Conservation (phyloP, 805 yeast genomes). For the Lipomyces oligophaga region DNA sequence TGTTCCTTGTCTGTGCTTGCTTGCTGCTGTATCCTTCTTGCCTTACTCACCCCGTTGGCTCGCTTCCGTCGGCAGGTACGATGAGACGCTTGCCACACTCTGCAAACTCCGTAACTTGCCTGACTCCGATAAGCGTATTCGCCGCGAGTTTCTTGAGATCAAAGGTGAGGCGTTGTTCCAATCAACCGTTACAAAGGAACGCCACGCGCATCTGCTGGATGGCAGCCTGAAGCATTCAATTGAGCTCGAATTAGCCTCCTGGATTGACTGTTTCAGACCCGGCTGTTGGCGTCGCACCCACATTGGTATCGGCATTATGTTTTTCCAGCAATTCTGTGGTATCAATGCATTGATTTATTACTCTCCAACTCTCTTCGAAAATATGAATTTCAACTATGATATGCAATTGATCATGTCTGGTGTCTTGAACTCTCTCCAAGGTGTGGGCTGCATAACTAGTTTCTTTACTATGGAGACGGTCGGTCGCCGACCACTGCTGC, state of each 20-base stretch:
- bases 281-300: slow-evolving; percentile 49
- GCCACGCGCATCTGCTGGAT: too few relatives aligned
- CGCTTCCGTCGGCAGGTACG: slow-evolving; percentile 53
- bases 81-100: slow-evolving; percentile 55
- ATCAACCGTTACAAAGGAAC: too few relatives aligned
- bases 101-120: too few relatives aligned
- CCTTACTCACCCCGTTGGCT: slow-evolving; percentile 68
- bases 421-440: slow-evolving; percentile 56
- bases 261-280: slow-evolving; percentile 51
- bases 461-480: slow-evolving; percentile 55
- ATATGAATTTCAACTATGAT: slow-evolving; percentile 35
- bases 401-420: slow-evolving; percentile 53
- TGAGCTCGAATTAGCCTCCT: too few relatives aligned
- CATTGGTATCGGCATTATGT: slow-evolving; percentile 52
- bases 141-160: too few relatives aligned
- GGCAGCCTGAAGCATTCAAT: too few relatives aligned
- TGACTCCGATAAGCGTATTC: too few relatives aligned
- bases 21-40: slow-evolving; percentile 49
- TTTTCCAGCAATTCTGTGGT: slow-evolving; percentile 58
- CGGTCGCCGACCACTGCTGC: slow-evolving; percentile 55
- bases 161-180: too few relatives aligned
- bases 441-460: slow-evolving; percentile 57
- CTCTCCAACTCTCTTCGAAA: slow-evolving; percentile 56
- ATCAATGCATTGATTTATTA: slow-evolving; percentile 69
- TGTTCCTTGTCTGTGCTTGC: slow-evolving; percentile 44